Base-by-base conservation (phyloP, 371 early-diverging fungal species). In the Zopfochytrium polystomum region DNA sequence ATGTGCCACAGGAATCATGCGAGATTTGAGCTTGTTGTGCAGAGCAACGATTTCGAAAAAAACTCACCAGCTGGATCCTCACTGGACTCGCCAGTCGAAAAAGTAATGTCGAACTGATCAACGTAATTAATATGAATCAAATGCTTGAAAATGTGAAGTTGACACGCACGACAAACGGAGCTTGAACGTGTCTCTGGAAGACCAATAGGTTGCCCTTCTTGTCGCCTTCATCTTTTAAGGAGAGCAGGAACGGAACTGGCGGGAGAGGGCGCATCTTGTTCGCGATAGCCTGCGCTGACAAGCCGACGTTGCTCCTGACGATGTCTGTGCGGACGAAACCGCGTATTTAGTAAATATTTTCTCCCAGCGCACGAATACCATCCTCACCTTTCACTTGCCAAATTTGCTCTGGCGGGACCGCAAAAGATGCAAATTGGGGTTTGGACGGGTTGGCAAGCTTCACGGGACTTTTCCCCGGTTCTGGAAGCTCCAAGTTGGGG, bases 131-230 rank as follows among this genome's bases (percentile, higher is more conserved):
- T 9, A 38, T n/a, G n/a, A 38, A 38, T 38, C 11, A 38, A 38
- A 38, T 38, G 42, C 9, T 11, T 20, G 11, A 44, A 38, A 38
- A 60, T 13, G 35, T 58, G 22, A 6, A 35, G n/a, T n/a, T n/a
- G n/a, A n/a, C n/a, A n/a, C n/a, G n/a, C n/a, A n/a, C n/a, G n/a
- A 48, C 18, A 65, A 77, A 78, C 3, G 71, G 74, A 9, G 74
- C 64, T 27, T 52, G 7, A 25, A 79, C 32, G 26, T 58, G 65
- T 31, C 68, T 67, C 48, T 79, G 77, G 47, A 73, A 62, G 15
- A 79, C 54, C 42, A 60, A 30, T 7, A 75, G 58, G 48, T 75
- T 76, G 2, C 72, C 59, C 52, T 57, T 68, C 5, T 25, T n/a
- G 15, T n/a, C 60, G 29, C 44, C 62, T 2, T 45, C 33, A 42